Percentiles rank a stretch among this genome's conserved stretches.
Conservation (phyloP, 2,329 filamentous ascomycete species). For the Trichoderma sp. region DNA sequence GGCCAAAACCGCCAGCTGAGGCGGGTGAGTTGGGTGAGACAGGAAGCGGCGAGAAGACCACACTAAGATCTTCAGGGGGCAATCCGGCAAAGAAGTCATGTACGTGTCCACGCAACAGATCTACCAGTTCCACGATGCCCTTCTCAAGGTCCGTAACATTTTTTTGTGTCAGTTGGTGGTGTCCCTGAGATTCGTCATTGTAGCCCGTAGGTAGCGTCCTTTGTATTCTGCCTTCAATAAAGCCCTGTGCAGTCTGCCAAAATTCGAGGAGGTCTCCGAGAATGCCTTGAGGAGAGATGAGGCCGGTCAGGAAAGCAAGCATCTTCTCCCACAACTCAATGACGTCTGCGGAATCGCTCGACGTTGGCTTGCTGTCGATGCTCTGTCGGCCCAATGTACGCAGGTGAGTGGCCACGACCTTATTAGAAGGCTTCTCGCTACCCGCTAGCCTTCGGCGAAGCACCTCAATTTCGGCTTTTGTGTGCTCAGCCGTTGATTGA, state of each 20-base stretch:
- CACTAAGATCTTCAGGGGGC: conserved; percentile 85
- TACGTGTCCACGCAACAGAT: conserved; percentile 75
- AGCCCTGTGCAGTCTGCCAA: conserved; percentile 88
- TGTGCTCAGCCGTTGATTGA: conserved; percentile 74
- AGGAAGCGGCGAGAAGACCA: conserved; percentile 78
- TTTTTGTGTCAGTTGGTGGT: conserved; percentile 74
- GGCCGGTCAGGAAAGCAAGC: conserved; percentile 65
- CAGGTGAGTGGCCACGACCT: conserved; percentile 71
- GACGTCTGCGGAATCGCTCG: conserved; percentile 75
- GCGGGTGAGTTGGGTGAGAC: conserved; percentile 59
- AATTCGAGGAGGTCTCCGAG: conserved; percentile 89
- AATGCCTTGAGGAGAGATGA: conserved; percentile 77
- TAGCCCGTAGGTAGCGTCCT: conserved; percentile 74
- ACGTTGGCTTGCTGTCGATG: conserved; percentile 56
- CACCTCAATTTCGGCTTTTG: conserved; percentile 88
- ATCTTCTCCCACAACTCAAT: conserved; percentile 94
- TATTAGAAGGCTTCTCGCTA: conserved; percentile 66
- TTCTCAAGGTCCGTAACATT: conserved; percentile 70
- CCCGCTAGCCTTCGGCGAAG: conserved; percentile 76
- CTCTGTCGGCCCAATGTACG: conserved; percentile 68
- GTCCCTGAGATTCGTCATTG: conserved; percentile 74
- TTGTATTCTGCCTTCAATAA: conserved; percentile 83
- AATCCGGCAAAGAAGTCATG: conserved; percentile 81
- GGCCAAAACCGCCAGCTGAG: conserved; percentile 32
- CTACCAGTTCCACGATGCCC: conserved; percentile 77